phyloP scores from a whole-genome alignment of 2,329 filamentous ascomycete species.

The Karstenula rhodostoma region DNA sequence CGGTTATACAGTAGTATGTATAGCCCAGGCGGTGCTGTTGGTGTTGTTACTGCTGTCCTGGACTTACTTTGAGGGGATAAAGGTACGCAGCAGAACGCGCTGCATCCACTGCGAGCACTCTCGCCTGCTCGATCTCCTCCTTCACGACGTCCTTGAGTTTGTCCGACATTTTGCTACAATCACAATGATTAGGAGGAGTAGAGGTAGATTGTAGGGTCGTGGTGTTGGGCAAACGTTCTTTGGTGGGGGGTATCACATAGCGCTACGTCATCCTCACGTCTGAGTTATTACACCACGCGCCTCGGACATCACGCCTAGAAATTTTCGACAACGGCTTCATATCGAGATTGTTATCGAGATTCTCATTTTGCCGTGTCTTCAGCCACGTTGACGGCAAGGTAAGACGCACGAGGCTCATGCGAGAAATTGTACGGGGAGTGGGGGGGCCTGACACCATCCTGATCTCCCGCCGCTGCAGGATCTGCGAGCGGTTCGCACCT shows the following conservation, averaged over 20 bases:
- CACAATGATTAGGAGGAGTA: slow-evolving; percentile 21
- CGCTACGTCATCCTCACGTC: slow-evolving; percentile 20
- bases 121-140: slow-evolving; percentile 76
- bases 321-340: slow-evolving; percentile 5
- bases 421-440: background rate
- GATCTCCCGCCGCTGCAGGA: background rate
- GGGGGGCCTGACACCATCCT: background rate
- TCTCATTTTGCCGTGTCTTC: slow-evolving; percentile 3
- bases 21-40: background rate
- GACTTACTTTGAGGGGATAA: slow-evolving; percentile 77
- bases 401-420: slow-evolving; percentile 6
- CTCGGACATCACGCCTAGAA: slow-evolving; percentile 3
- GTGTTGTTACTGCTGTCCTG: no score
- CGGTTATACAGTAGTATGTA: background rate
- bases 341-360: slow-evolving; percentile 14
- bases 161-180: slow-evolving; percentile 50
- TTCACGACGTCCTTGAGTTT: slow-evolving; percentile 65
- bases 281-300: slow-evolving; percentile 10
- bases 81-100: slow-evolving; percentile 80
- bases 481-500: background rate
- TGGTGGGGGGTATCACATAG: background rate
- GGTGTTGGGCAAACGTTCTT: slow-evolving; percentile 1
- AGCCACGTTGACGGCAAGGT: slow-evolving; percentile 5
- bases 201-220: slow-evolving; percentile 9
- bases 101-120: slow-evolving; percentile 70